phyloP scores from a whole-genome alignment of 2,329 filamentous ascomycete species.

The Aspergillus persii region DNA sequence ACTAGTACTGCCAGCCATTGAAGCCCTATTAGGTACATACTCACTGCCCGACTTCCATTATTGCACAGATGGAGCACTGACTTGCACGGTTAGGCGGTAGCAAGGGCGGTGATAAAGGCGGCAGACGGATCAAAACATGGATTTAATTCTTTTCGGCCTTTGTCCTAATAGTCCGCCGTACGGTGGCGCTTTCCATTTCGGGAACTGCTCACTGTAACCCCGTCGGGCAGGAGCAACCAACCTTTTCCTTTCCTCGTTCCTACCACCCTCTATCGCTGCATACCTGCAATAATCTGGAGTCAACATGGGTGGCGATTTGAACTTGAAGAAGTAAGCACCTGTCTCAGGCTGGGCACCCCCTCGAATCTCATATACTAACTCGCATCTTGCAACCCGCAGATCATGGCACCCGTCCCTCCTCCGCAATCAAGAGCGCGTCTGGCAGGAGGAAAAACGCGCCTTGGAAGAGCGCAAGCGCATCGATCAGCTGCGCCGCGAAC shows the following conservation, averaged over 20 bases:
- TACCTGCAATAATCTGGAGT: conserved; percentile 1
- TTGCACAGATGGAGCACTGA: too few relatives aligned
- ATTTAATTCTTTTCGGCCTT: too few relatives aligned
- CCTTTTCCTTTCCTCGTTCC: not conserved
- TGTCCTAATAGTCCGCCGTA: too few relatives aligned
- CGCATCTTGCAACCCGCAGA: conserved; percentile 38
- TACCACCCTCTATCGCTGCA: not conserved
- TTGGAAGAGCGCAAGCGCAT: conserved; percentile 93
- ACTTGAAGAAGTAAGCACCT: conserved; percentile 71
- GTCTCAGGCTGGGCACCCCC: not conserved
- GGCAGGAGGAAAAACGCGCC: conserved; percentile 87
- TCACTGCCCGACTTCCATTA: too few relatives aligned
- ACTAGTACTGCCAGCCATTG: too few relatives aligned
- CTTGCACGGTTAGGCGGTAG: too few relatives aligned
- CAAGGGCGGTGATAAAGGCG: too few relatives aligned
- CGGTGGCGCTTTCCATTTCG: conserved; percentile 9
- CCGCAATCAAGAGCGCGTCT: conserved; percentile 87
- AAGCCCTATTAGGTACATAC: too few relatives aligned
- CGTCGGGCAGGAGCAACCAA: not conserved
- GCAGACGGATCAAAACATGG: too few relatives aligned
- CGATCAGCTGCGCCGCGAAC: conserved; percentile 85
- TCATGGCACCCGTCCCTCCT: conserved; percentile 89
- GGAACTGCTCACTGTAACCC: not conserved
- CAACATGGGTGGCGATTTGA: conserved; percentile 91
- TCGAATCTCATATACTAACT: not conserved